These are phyloP conservation scores for Tothia fuscella DNA, from an alignment of 2,329 filamentous ascomycete genomes.

Conservation along the genomic window DNA sequence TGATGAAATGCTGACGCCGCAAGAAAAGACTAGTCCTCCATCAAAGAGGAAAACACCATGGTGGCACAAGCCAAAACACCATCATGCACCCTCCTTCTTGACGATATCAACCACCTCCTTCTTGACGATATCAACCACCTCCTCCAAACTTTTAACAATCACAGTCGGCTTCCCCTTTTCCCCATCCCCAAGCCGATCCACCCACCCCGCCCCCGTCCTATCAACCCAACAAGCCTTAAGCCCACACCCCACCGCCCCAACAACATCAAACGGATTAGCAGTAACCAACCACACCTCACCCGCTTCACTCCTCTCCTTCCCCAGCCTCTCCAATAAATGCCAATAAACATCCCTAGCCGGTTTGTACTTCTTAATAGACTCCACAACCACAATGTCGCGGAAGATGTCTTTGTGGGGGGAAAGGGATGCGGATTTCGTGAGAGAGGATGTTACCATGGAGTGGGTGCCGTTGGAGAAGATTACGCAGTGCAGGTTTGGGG, in stretches of 20 bases:
- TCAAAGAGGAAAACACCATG: background rate
- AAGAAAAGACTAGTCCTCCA: background rate
- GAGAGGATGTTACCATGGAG: conserved; percentile 49
- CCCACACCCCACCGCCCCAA: conserved; percentile 50
- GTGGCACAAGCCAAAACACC: background rate
- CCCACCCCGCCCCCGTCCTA: conserved; percentile 50
- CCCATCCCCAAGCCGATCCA: conserved; percentile 44
- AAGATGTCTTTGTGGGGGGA: conserved; percentile 38
- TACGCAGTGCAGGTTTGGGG: conserved; percentile 37
- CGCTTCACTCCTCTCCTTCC: conserved; percentile 30
- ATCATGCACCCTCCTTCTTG: background rate
- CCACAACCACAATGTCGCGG: conserved; percentile 43
- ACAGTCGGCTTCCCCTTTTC: conserved; percentile 37
- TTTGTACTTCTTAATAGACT: conserved; percentile 51
- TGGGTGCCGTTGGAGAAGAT: conserved; percentile 61
- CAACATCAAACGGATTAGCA: conserved; percentile 62
- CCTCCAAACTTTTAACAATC: conserved; percentile 43
- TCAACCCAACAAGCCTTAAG: conserved; percentile 58
- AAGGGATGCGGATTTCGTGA: conserved; percentile 45
- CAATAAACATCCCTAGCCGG: conserved; percentile 50
- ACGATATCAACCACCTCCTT: background rate
- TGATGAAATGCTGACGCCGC: no score
- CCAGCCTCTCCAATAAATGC: conserved; percentile 42
- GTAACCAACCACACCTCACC: conserved; percentile 55
- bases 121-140: conserved; percentile 36